Conservation (phyloP, 1,284 basidiomycete species). For the Lignosus rhinocerotis region DNA sequence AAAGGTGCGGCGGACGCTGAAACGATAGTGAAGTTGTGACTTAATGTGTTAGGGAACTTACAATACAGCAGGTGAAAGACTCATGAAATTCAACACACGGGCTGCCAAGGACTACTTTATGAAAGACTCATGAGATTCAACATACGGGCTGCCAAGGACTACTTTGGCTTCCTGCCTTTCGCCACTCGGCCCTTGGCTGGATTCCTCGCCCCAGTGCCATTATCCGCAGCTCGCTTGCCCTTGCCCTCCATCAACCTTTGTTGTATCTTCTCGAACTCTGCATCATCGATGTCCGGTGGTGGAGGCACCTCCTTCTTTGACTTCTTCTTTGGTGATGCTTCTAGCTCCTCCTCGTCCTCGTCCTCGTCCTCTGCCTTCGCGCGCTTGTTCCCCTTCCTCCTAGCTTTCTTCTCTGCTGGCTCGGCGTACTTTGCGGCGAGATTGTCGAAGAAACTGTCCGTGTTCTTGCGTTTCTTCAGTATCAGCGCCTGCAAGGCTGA, state of each 20-base stretch:
- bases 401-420: slow-evolving; percentile 39
- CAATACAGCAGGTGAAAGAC: slow-evolving; percentile 12
- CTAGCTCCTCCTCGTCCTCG: slow-evolving; percentile 39
- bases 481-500: slow-evolving; percentile 83
- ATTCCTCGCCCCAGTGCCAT: slow-evolving; percentile 24
- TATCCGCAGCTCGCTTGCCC: slow-evolving; percentile 37
- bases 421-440: slow-evolving; percentile 83
- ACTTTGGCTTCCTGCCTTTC: slow-evolving; percentile 26
- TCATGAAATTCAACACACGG: neutral
- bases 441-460: slow-evolving; percentile 72
- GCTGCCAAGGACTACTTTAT: slow-evolving; percentile 13
- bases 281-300: slow-evolving; percentile 65
- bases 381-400: slow-evolving; percentile 57
- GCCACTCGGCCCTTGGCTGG: slow-evolving; percentile 14
- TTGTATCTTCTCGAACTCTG: slow-evolving; percentile 66
- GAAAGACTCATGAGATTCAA: neutral
- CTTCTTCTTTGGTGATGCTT: slow-evolving; percentile 53
- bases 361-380: slow-evolving; percentile 34
- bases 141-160: neutral
- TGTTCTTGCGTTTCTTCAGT: slow-evolving; percentile 71
- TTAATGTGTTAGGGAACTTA: slow-evolving; percentile 6
- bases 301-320: slow-evolving; percentile 39
- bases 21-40: too few species aligned
- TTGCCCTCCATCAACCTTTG: slow-evolving; percentile 54
- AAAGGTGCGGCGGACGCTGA: too few species aligned